Percentiles rank a stretch among this genome's conserved stretches.
These are phyloP conservation scores for Venturia pyrina DNA, from an alignment of 2,329 filamentous ascomycete species.

Conservation along the genomic window DNA sequence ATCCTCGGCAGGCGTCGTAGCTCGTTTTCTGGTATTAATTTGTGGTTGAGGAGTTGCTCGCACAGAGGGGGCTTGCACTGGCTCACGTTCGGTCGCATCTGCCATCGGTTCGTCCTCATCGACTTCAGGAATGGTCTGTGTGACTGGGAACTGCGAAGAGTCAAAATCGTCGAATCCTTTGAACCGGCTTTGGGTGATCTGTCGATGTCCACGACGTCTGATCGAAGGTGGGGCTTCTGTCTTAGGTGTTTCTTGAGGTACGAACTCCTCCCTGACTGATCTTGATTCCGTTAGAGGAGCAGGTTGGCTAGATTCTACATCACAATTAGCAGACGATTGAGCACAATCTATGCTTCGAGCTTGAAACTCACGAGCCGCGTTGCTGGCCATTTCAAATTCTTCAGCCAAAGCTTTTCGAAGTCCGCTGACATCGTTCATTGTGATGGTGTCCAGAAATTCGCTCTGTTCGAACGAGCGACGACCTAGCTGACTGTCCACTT, in stretches of 20 bases:
- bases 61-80: background rate
- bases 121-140: background rate
- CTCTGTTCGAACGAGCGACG: conserved; percentile 81
- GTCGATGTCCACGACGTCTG: conserved; percentile 20
- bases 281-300: background rate
- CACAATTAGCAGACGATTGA: background rate
- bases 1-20: conserved; percentile 21
- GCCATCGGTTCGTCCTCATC: conserved; percentile 2
- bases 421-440: conserved; percentile 65
- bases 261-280: background rate
- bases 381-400: conserved; percentile 1
- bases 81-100: background rate
- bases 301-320: background rate
- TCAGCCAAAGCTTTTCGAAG: conserved; percentile 53
- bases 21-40: conserved; percentile 21
- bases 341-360: background rate
- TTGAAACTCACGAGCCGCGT: background rate
- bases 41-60: conserved; percentile 19
- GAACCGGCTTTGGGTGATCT: conserved; percentile 45
- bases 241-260: conserved; percentile 1
- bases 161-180: conserved; percentile 38
- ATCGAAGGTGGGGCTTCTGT: background rate
- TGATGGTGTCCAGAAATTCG: conserved; percentile 83
- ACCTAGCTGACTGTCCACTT: conserved; percentile 61
- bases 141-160: conserved; percentile 1